phyloP scores from a whole-genome alignment of 108 stramenopile genomes.

The Pseudonitzschia pungens region DNA sequence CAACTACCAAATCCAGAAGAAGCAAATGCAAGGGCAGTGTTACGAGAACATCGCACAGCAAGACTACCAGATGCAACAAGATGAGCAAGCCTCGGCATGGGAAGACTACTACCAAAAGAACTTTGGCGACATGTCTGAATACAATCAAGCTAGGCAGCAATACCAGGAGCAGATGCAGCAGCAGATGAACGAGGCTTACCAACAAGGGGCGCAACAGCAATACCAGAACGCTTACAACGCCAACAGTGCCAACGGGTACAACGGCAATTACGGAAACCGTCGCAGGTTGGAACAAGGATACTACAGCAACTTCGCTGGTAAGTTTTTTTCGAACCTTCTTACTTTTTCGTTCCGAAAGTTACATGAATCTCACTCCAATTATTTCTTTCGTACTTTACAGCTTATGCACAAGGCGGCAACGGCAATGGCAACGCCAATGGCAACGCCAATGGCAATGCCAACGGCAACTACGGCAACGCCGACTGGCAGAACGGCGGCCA shows the following conservation, averaged over 20 bases:
- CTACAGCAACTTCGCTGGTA: conserved; percentile 11
- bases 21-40: not conserved
- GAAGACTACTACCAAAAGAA: conserved; percentile 27
- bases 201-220: conserved; percentile 23
- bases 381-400: conserved; percentile 1
- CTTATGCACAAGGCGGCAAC: not conserved
- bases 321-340: not conserved
- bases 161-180: conserved; percentile 15
- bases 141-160: conserved; percentile 15
- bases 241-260: too few relatives aligned
- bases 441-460: conserved; percentile 28
- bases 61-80: conserved; percentile 10
- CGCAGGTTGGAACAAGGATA: conserved; percentile 28
- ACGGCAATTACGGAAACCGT: too few relatives aligned
- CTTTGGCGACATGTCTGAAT: conserved; percentile 16
- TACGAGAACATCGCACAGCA: conserved; percentile 5
- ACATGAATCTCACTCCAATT: not conserved
- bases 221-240: too few relatives aligned
- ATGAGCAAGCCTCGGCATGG: conserved; percentile 14
- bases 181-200: conserved; percentile 1
- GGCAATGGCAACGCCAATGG: conserved; percentile 11
- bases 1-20: conserved; percentile 13
- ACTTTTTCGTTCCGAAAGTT: too few relatives aligned
- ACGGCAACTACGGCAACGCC: conserved; percentile 16
- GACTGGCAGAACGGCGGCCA: conserved; percentile 11